Conservation (phyloP, 2,329 filamentous ascomycete genomes). For the Fusarium burgessii region DNA sequence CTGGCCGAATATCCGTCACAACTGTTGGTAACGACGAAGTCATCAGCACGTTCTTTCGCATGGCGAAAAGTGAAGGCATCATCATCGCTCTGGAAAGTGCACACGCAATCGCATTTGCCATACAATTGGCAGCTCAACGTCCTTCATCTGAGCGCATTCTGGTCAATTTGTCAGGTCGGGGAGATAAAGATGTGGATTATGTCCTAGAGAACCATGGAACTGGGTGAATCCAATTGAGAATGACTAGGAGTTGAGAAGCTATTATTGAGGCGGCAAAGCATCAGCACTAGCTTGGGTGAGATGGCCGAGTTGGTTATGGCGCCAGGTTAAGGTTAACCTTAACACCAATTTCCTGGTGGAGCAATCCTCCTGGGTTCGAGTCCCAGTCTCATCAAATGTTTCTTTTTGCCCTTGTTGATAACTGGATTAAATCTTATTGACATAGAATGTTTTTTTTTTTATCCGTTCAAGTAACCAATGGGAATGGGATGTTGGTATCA, state of each 20-base stretch:
- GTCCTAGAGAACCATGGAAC: slow-evolving; percentile 5
- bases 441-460: no score
- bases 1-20: not conserved
- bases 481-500: no score
- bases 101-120: slow-evolving; percentile 9
- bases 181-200: slow-evolving; percentile 19
- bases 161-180: slow-evolving; percentile 1
- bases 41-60: not conserved
- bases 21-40: not conserved
- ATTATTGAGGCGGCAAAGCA: not conserved
- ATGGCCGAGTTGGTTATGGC: slow-evolving; percentile 16
- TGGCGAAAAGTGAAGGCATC: slow-evolving; percentile 5
- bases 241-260: no score
- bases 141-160: not conserved
- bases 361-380: slow-evolving; percentile 13
- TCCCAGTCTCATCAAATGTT: not conserved
- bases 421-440: no score
- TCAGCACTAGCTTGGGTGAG: slow-evolving; percentile 3
- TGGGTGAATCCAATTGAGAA: no score
- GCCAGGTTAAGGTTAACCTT: slow-evolving; percentile 11
- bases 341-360: slow-evolving; percentile 12
- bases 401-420: not conserved
- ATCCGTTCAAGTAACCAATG: no score
- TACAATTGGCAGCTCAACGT: not conserved
- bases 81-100: slow-evolving; percentile 15